Conservation (phyloP, 73 alveolate genomes). For the Blepharisma japonicum region DNA sequence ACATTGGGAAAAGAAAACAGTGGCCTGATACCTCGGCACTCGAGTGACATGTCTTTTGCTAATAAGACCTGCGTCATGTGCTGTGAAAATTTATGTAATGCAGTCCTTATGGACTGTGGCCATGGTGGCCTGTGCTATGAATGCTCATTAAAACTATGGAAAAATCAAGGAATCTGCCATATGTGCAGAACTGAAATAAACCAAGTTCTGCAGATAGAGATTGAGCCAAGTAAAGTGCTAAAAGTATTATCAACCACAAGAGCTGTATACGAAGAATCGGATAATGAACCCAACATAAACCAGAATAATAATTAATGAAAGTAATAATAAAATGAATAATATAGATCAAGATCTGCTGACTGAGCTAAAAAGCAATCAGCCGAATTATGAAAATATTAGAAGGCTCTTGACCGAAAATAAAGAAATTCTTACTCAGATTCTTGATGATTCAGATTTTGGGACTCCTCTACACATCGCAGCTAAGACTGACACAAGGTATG, state of each 20-base stretch:
- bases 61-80: constrained; percentile 46
- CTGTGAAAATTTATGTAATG: constrained; percentile 44
- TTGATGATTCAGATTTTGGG: too few species aligned
- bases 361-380: too few species aligned
- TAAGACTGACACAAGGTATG: too few species aligned
- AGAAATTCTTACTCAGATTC: too few species aligned
- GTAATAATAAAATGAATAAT: too few species aligned
- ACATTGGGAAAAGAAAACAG: not conserved
- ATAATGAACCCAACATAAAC: too few species aligned
- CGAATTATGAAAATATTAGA: too few species aligned
- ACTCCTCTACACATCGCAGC: too few species aligned
- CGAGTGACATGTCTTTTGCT: not conserved
- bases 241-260: not conserved
- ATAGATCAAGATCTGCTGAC: too few species aligned
- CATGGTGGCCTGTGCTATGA: constrained; percentile 61
- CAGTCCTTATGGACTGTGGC: constrained; percentile 65
- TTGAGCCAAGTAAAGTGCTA: not conserved
- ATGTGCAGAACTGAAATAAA: constrained; percentile 14
- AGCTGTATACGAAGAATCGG: not conserved
- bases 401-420: too few species aligned
- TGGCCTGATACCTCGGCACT: not conserved
- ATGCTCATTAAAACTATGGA: constrained; percentile 40
- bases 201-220: not conserved
- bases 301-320: too few species aligned
- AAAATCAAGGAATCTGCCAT: constrained; percentile 34